Evolutionary conservation across 1,139 yeast species (phyloP), one percentile per base, ranked within the genome.

Genomic region (Zygotorulaspora mrakii): DNA sequence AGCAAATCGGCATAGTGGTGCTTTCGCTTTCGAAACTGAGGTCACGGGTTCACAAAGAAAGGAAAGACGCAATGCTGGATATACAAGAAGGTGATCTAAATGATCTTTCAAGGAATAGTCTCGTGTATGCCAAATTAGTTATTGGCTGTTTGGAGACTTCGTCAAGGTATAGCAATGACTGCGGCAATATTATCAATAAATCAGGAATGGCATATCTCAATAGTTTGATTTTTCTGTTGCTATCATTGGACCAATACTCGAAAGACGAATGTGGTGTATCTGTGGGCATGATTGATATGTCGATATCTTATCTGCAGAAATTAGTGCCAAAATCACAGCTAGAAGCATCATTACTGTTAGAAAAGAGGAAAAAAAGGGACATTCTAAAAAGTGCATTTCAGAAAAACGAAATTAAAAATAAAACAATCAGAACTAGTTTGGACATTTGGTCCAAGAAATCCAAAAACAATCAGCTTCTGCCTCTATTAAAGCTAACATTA

Each of bases 11-110:
- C 3, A 42, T 59, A 3, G 46, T 59, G 4, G 43, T 54, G 11
- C 31, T 59, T 8, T 48, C 62, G 10, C 38, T 59, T 7, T 48
- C 60, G 5, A 58, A 59, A 49, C 35, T 59, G 31, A 48, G 57
- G 31, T 32, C 48, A 2, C 45, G 47, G 28, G 32, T 59, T 21
- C 52, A 55, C 25, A 49, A 43, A 11, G 43, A 40, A 13, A 40
- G 37, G 7, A 46, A 45, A 20, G 53, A 51, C 14, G 53, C 51
- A 14, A 40, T 55, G 14, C 40, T 56, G 29, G 61, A 56, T 34
- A 47, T 59, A 26, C 57, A 54, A 41, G 53, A 53, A 10, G 44
- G 53, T 12, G 59, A 58, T 37, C 37, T 58, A 21, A 38, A 46
- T 20, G 50, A 49, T 11, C 34, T 57, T 4, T 46, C 61, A 5